Evolutionary conservation across 2,329 filamentous ascomycete species (phyloP).

Genomic region (Torrubiella hemipterigena): DNA sequence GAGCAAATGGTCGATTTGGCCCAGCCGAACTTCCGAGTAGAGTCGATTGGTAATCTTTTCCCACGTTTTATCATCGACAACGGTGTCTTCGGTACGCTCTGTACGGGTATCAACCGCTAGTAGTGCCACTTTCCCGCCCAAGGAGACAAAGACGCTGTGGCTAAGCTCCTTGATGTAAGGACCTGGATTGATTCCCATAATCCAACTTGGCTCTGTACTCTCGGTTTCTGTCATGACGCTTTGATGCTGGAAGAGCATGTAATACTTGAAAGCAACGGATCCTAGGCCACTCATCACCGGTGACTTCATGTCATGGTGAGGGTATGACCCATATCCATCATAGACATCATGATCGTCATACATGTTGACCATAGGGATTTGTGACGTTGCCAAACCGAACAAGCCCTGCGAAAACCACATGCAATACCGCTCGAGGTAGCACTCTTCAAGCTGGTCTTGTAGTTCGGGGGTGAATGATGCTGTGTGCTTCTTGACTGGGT

Average conservation of each 20-base stretch:
- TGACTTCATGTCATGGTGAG: constrained; percentile 80
- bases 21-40: constrained; percentile 69
- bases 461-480: constrained; percentile 69
- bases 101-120: constrained; percentile 85
- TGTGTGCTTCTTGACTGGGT: constrained; percentile 66
- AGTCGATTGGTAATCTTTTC: constrained; percentile 78
- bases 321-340: constrained; percentile 87
- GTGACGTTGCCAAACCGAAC: constrained; percentile 82
- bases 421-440: constrained; percentile 79
- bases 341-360: constrained; percentile 93
- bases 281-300: constrained; percentile 85
- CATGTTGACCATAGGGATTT: constrained; percentile 98
- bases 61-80: constrained; percentile 71
- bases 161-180: constrained; percentile 85
- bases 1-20: constrained; percentile 79
- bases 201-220: constrained; percentile 79
- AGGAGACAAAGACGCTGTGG: constrained; percentile 71
- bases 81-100: constrained; percentile 72
- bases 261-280: constrained; percentile 93
- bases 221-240: constrained; percentile 72
- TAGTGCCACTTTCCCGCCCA: constrained; percentile 70
- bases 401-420: constrained; percentile 96
- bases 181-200: constrained; percentile 66
- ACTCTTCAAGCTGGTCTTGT: constrained; percentile 77
- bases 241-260: constrained; percentile 97